Base-by-base conservation (phyloP, 169 alveolate genomes). In the Eimeria tenella region DNA sequence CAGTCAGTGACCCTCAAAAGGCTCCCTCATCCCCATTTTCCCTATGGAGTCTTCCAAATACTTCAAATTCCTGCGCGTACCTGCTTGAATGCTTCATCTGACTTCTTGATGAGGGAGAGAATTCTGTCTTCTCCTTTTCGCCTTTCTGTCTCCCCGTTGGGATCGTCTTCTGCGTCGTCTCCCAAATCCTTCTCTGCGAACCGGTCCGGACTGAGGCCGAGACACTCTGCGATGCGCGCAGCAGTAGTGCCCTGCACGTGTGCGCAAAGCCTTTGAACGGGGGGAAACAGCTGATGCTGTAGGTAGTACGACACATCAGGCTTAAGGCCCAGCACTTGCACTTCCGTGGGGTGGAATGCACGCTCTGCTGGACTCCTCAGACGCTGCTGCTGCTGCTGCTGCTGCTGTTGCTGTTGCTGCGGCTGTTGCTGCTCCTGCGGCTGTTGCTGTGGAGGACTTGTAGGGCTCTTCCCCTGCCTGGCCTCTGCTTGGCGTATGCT, bases 221-320 rank as follows among this genome's bases (percentile, higher is more conserved):
- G 79, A 53, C 95, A 90, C 79, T 94, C 95, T 2, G 96, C 96
- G 1, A 94, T 31, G 49, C 83, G 75, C 19, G 74, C 95, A 10
- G 97, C 95, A 89, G 96, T 98, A 6, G 98, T 96, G 52, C 99
- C 99, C 60, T 96, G 98, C 9, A 98, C 98, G 79, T 97, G 98
- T 63, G 98, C 98, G 71, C 98, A 97, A 19, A 99, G 94, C 23
- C 99, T 96, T 63, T 97, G 90, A 0, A 99, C 95, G 3, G 99
- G 99, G 15, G 99, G 99, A 1, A 98, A 96, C 50, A 99, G 95
- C 95, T 99, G 99, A 79, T 97, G 98, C n/a, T 98, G 83, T 81
- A 98, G 97, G 95, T 99, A 99, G 97, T 98, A 84, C 55, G 49
- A 83, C 7, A 52, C 75, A 75, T 93, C 95, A 21, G 82, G 21